Percentiles rank a stretch among this genome's conserved stretches.
These are phyloP conservation scores for Moesziomyces sp. DNA, from an alignment of 1,284 basidiomycete species.

Conservation along the genomic window DNA sequence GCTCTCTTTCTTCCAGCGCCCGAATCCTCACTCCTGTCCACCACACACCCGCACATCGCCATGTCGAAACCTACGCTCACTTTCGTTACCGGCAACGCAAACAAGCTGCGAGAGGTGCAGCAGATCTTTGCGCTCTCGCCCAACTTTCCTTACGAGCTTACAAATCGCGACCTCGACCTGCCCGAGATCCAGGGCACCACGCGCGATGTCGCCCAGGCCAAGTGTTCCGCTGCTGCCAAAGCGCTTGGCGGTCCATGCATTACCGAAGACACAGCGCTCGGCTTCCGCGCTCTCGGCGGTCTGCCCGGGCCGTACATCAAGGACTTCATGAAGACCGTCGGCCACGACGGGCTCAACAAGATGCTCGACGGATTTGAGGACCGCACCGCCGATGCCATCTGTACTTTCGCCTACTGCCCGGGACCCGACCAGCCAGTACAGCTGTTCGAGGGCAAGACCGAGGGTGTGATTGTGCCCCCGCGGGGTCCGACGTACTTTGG, in stretches of 20 bases:
- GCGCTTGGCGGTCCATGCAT: slow-evolving; percentile 82
- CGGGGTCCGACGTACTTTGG: slow-evolving; percentile 81
- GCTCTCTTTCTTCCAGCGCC: slow-evolving; percentile 1
- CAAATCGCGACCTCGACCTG: slow-evolving; percentile 71
- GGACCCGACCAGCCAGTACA: slow-evolving; percentile 44
- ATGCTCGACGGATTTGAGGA: slow-evolving; percentile 85
- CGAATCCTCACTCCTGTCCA: background rate
- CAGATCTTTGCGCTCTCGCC: slow-evolving; percentile 71
- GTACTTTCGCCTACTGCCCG: slow-evolving; percentile 90
- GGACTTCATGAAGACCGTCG: slow-evolving; percentile 69
- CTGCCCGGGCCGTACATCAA: slow-evolving; percentile 98
- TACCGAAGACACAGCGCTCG: slow-evolving; percentile 95
- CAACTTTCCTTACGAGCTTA: slow-evolving; percentile 33
- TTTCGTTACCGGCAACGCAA: slow-evolving; percentile 93
- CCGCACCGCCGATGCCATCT: slow-evolving; percentile 85
- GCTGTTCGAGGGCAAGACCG: slow-evolving; percentile 91
- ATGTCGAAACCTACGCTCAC: slow-evolving; percentile 53
- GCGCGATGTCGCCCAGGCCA: slow-evolving; percentile 86
- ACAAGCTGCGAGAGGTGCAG: slow-evolving; percentile 90
- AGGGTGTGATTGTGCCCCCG: slow-evolving; percentile 86
- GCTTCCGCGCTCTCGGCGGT: slow-evolving; percentile 86
- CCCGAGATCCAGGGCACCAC: slow-evolving; percentile 95
- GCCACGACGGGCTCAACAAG: slow-evolving; percentile 78
- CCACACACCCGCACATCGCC: background rate
- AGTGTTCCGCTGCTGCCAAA: slow-evolving; percentile 82